phyloP scores from a whole-genome alignment of 176 grass and related monocot species.

The Phyllostachys edulis region DNA sequence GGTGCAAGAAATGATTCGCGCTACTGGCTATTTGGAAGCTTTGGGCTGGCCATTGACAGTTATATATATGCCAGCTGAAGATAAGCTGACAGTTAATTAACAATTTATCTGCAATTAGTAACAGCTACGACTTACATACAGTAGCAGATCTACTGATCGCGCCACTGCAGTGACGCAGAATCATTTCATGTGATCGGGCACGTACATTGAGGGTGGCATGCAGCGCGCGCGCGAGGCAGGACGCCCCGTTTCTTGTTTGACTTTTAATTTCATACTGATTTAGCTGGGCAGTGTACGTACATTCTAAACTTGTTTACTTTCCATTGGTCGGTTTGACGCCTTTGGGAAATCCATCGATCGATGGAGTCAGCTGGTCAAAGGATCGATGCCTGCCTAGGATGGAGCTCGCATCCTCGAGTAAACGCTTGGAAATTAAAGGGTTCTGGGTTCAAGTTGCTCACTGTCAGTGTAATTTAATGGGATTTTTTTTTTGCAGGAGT shows the following conservation, averaged over 20 bases:
- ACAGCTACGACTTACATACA: not conserved
- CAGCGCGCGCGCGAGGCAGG: not conserved
- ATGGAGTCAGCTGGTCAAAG: conserved; percentile 1
- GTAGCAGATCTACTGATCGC: conserved; percentile 16
- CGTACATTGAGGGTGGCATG: not conserved
- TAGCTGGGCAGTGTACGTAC: not conserved
- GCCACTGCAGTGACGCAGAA: conserved; percentile 13
- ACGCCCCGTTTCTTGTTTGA: conserved; percentile 35
- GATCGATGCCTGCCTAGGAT: not conserved
- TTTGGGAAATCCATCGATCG: conserved; percentile 21
- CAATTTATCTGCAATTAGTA: not conserved
- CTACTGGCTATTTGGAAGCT: not conserved
- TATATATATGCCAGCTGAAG: conserved; percentile 2
- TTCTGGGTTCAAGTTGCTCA: not conserved
- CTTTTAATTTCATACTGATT: conserved; percentile 20
- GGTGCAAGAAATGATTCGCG: conserved; percentile 24
- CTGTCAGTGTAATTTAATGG: conserved; percentile 3
- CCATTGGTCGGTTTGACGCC: conserved; percentile 8
- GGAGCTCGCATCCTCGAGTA: not conserved
- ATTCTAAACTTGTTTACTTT: not conserved
- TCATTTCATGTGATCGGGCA: conserved; percentile 44
- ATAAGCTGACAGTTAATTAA: not conserved
- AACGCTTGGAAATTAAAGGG: not conserved
- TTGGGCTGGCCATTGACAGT: not conserved
- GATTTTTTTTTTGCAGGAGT: not conserved